Evolutionary conservation across 129 eudicot species (phyloP), one percentile per base, ranked within the genome.

Genomic region (Flaveria trinervia): DNA sequence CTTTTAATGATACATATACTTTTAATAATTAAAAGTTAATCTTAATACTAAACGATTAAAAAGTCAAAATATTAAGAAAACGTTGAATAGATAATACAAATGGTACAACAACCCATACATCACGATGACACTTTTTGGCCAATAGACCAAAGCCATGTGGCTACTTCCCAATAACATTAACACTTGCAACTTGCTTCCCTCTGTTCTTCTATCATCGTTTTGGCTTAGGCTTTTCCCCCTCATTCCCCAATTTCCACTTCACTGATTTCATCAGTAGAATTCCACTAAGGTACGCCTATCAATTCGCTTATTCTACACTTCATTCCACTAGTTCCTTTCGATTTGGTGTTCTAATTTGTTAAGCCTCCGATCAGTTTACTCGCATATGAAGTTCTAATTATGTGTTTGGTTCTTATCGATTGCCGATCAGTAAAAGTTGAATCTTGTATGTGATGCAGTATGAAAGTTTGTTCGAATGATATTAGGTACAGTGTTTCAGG

Each of bases 401-500:
- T 12, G 82, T 46, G 51, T 44, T 45, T 79, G 12, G 72, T 60
- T 78, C 11, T 28, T 59, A 13, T 69, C 10, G 61, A 23, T 23
- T 23, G 0, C 26, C 26, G 26, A 23, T 23, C 26, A 23, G 26
- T 23, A 23, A 70, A 30, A 64, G 7, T 14, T 20, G 65, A 52
- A 62, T 48, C 72, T 62, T 61, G n/a, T 71, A 52, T 49, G 16
- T 30, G 60, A 13, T 61, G 10, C 48, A 45, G 71, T 26, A 46
- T n/a, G 36, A 26, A 68, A 23, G 43, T 57, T 6, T 30, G 49
- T 59, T 75, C 9, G 45, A 48, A 61, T 79, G 77, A 79, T 71
- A 14, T 28, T 1, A 46, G 15, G 46, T 77, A 77, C 43, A 44
- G 64, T 48, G 65, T 74, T 79, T 64, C 51, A 79, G 83, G 82